phyloP scores from a whole-genome alignment of 2,329 filamentous ascomycete species.

The Monilinia fructigena region DNA sequence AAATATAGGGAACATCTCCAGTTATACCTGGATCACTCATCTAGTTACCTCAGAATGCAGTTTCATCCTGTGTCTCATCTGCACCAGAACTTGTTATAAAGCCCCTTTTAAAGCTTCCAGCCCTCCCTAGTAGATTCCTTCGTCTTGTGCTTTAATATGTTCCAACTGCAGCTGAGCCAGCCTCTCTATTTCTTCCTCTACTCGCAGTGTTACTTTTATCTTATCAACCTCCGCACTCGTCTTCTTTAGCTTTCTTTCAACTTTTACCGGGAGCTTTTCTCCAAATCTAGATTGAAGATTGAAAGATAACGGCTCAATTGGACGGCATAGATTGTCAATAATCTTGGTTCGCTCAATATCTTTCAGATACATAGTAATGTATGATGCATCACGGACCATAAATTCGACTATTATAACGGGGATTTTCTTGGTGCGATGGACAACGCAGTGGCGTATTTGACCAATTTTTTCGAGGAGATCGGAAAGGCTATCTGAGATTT shows the following conservation, averaged over 20 bases:
- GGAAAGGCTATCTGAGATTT: neutral
- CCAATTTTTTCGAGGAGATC: neutral
- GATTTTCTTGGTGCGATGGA: constrained; percentile 14
- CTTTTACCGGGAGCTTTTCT: neutral
- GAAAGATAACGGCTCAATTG: neutral
- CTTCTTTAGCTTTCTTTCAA: neutral
- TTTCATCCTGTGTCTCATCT: neutral
- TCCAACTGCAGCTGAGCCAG: neutral
- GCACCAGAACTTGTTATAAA: neutral
- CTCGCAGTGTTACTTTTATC: neutral
- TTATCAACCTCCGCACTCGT: neutral
- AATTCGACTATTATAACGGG: constrained; percentile 4
- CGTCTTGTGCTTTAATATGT: neutral
- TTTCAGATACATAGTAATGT: neutral
- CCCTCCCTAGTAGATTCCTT: neutral
- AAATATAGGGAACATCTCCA: too few relatives aligned
- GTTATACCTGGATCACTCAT: too few relatives aligned
- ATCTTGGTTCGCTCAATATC: neutral
- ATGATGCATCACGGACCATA: constrained; percentile 6
- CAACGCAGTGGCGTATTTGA: constrained; percentile 10
- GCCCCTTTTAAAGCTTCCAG: neutral
- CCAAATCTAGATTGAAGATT: constrained; percentile 11
- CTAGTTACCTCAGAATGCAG: too few relatives aligned
- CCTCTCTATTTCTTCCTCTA: neutral
- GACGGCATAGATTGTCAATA: neutral